Base-by-base conservation (phyloP, 2,329 filamentous ascomycete species). In the Cercospora zeina region DNA sequence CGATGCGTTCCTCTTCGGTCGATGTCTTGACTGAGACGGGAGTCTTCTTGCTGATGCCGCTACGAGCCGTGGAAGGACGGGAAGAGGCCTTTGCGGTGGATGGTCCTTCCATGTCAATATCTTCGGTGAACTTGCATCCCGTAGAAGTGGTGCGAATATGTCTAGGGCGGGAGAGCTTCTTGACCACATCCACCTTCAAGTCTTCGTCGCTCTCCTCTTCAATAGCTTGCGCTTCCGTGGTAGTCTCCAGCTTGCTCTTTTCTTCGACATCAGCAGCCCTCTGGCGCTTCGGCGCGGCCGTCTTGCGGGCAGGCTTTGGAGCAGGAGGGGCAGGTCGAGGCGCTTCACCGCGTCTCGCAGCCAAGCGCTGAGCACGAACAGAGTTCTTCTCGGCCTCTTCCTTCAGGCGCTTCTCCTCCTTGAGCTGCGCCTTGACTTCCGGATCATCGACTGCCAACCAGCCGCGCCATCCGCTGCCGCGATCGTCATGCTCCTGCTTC, bases 361-460 rank as follows among this genome's bases (percentile, higher is more conserved):
- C 53, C 59, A 72, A 56, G 36, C 72, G 64, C 63, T 62, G 61
- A n/a, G 72, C 72, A 30, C 72, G 68, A 16, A 61, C 56, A 8
- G 68, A 71, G 31, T 62, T 69, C 68, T 68, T 70, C 62, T 68
- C 69, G 9, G 65, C 66, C 61, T 73, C 72, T 47, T 72, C 71
- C 31, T 64, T 62, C 54, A 66, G 65, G 13, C 55, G 63, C 65
- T 71, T 72, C 63, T 72, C 68, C 50, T 64, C 62, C 59, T 65
- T 67, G 33, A 74, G 59, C 42, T 68, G 42, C 55, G 66, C 69
- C 63, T 69, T 70, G 21, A 67, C 68, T 42, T 72, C 70, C 8
- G 69, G 65, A 59, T 73, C 69, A 53, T 70, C 70, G n/a, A 73
- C 58, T 13, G 66, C 64, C 3, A 71, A 57, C 72, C 72, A 74